phyloP scores from a whole-genome alignment of 2,329 filamentous ascomycete genomes.

The Xylariaceae sp. region DNA sequence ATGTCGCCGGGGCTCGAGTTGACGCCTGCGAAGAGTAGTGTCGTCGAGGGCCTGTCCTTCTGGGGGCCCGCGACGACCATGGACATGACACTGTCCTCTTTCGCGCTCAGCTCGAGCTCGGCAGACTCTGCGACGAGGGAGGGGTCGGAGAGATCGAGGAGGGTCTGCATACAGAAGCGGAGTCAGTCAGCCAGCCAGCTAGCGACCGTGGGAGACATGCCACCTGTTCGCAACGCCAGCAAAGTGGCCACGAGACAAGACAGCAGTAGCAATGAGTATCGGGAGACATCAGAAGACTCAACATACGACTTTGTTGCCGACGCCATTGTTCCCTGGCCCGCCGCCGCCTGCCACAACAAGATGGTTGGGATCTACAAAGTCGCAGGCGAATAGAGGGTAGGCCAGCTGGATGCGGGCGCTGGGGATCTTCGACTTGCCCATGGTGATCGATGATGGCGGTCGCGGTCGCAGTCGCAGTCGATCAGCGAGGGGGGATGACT shows the following conservation, averaged over 20 bases:
- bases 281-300: neutral
- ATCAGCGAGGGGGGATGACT: constrained; percentile 5
- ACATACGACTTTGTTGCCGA: constrained; percentile 81
- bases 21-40: constrained; percentile 70
- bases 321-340: constrained; percentile 75
- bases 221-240: neutral
- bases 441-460: constrained; percentile 4
- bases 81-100: constrained; percentile 87
- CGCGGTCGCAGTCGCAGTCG: constrained; percentile 12
- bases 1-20: constrained; percentile 76
- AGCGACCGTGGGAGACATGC: constrained; percentile 14
- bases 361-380: constrained; percentile 76
- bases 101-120: constrained; percentile 74
- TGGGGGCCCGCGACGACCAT: constrained; percentile 67
- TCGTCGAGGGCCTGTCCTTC: constrained; percentile 48
- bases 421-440: constrained; percentile 36
- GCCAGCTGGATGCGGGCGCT: constrained; percentile 65
- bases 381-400: constrained; percentile 84
- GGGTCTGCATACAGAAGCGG: constrained; percentile 46
- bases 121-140: constrained; percentile 62
- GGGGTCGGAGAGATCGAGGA: constrained; percentile 68
- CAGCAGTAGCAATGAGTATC: neutral
- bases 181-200: constrained; percentile 14
- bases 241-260: neutral
- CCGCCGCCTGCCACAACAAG: constrained; percentile 86